Conservation (phyloP, 495 filamentous ascomycete genomes). For the Apodospora peruviana region DNA sequence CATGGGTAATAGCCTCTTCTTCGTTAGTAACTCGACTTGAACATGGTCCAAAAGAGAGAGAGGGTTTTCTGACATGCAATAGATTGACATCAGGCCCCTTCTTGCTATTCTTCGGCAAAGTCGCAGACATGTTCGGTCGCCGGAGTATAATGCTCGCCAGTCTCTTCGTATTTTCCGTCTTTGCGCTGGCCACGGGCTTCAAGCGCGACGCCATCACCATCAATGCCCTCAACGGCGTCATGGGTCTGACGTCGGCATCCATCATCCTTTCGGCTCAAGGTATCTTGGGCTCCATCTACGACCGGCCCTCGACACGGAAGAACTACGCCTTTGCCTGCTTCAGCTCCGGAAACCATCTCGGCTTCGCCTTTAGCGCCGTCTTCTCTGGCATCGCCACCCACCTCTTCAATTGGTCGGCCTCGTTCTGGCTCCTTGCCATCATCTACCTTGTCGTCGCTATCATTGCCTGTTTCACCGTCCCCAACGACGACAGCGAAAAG, state of each 20-base stretch:
- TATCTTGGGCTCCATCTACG: slow-evolving; percentile 1
- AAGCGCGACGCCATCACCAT: background rate
- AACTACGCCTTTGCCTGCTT: slow-evolving; percentile 5
- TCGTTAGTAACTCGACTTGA: background rate
- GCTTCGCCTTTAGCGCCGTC: background rate
- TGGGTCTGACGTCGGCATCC: slow-evolving; percentile 1
- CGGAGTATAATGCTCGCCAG: background rate
- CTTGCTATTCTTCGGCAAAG: slow-evolving; percentile 4
- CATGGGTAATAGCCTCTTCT: slow-evolving; percentile 1
- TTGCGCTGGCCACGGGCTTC: slow-evolving; percentile 2
- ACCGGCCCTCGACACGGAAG: background rate
- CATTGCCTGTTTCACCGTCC: slow-evolving; percentile 2
- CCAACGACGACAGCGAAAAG: background rate
- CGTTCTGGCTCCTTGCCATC: slow-evolving; percentile 3
- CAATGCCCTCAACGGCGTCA: slow-evolving; percentile 1
- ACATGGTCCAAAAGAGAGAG: background rate
- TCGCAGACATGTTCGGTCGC: slow-evolving; percentile 3
- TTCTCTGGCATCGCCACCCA: slow-evolving; percentile 3
- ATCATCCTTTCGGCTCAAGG: slow-evolving; percentile 2
- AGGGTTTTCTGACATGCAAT: background rate
- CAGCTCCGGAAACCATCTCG: slow-evolving; percentile 1
- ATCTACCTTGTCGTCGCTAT: slow-evolving; percentile 2
- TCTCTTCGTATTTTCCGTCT: slow-evolving; percentile 2
- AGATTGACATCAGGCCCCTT: slow-evolving; percentile 1
- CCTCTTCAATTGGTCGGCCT: background rate